Percentiles rank a stretch among this genome's conserved stretches.
Evolutionary conservation across 2,329 filamentous ascomycete species (phyloP).

Genomic region (Exophiala mesophila): DNA sequence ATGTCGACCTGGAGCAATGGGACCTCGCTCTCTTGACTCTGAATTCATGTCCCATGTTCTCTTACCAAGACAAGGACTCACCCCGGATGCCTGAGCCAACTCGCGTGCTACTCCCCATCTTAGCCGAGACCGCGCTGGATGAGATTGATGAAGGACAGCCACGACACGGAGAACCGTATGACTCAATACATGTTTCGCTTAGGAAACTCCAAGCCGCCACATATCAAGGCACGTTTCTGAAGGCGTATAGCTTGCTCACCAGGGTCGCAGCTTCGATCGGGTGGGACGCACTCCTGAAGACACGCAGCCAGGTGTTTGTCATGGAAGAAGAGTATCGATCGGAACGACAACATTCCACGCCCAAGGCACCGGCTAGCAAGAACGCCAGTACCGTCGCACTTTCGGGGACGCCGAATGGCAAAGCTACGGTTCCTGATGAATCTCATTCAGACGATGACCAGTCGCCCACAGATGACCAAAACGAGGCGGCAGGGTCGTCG

Average conservation of each 20-base stretch:
- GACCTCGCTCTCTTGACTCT: constrained; percentile 90
- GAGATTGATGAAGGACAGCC: constrained; percentile 89
- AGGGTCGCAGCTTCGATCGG: constrained; percentile 96
- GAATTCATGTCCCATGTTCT: constrained; percentile 99
- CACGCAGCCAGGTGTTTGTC: constrained; percentile 93
- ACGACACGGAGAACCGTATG: constrained; percentile 66
- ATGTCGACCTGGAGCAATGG: constrained; percentile 92
- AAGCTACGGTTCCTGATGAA: constrained; percentile 34
- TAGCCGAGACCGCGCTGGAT: constrained; percentile 84
- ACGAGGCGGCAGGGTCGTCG: constrained; percentile 25
- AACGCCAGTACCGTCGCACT: constrained; percentile 77
- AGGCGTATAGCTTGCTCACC: constrained; percentile 88
- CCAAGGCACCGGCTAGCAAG: constrained; percentile 49
- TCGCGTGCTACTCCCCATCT: constrained; percentile 77
- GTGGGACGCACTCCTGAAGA: constrained; percentile 93
- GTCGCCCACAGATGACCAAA: constrained; percentile 27
- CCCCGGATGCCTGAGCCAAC: constrained; percentile 90
- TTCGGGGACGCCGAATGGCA: constrained; percentile 58
- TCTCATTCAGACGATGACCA: constrained; percentile 26
- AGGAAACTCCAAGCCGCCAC: constrained; percentile 78
- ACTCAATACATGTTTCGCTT: constrained; percentile 81
- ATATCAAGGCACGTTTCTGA: constrained; percentile 92
- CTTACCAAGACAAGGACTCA: constrained; percentile 96
- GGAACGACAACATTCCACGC: constrained; percentile 56
- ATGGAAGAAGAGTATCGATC: constrained; percentile 99